phyloP scores from a whole-genome alignment of 1,284 basidiomycete genomes.

The Cutaneotrichosporon cavernicola region DNA sequence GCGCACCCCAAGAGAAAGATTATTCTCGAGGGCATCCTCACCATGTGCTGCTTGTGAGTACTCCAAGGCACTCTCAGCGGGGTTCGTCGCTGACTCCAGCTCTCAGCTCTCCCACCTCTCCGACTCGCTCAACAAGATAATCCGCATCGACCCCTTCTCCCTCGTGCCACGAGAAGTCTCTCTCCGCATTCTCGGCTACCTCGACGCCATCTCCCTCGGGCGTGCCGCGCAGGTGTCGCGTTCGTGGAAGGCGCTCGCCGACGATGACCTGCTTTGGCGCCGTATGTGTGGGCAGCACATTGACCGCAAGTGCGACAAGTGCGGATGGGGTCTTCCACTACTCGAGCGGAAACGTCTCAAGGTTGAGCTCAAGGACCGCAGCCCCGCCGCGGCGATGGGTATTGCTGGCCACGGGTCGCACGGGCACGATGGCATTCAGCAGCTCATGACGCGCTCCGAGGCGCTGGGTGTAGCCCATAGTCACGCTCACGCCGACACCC shows the following conservation, averaged over 20 bases:
- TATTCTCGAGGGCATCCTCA: constrained; percentile 93
- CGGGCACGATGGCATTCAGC: constrained; percentile 26
- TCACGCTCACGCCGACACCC: not conserved
- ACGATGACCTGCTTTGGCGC: constrained; percentile 94
- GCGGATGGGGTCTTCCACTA: constrained; percentile 94
- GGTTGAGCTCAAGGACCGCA: constrained; percentile 50
- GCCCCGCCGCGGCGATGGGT: constrained; percentile 41
- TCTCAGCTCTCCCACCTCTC: constrained; percentile 94
- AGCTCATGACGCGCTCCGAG: constrained; percentile 38
- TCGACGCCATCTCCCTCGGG: constrained; percentile 93
- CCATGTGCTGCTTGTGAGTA: constrained; percentile 92
- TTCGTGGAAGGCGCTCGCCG: constrained; percentile 83
- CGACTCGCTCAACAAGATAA: constrained; percentile 84
- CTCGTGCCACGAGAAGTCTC: constrained; percentile 88
- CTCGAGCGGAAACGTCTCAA: constrained; percentile 62
- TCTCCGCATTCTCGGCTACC: constrained; percentile 83
- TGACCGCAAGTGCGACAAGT: constrained; percentile 94
- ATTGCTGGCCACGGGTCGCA: constrained; percentile 43
- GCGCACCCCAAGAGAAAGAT: constrained; percentile 84
- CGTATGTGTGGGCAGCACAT: constrained; percentile 99
- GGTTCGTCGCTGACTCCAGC: constrained; percentile 30
- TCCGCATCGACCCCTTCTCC: constrained; percentile 91
- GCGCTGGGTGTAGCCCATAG: constrained; percentile 26
- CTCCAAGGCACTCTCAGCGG: not conserved
- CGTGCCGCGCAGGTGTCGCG: constrained; percentile 90